Evolutionary conservation across 495 filamentous ascomycete genomes (phyloP).

Genomic region (Annulohypoxylon stygium): DNA sequence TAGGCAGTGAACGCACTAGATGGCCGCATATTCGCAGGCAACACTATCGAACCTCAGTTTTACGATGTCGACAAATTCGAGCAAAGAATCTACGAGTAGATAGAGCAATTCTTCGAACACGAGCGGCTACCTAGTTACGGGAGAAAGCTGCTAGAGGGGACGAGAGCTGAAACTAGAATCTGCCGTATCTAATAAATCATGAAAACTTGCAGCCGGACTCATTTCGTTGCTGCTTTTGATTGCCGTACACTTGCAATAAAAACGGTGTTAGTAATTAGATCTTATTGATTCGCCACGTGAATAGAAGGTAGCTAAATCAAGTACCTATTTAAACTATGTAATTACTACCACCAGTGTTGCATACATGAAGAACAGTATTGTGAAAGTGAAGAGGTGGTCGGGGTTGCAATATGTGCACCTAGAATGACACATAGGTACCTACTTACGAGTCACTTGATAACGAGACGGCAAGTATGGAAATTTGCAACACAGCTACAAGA

Average conservation of each 20-base stretch:
- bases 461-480: too few species aligned
- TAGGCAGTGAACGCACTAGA: slow-evolving; percentile 90
- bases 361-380: too few species aligned
- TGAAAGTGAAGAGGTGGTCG: too few species aligned
- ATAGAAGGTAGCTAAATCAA: too few species aligned
- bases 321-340: too few species aligned
- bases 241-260: neutral
- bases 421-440: too few species aligned
- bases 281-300: neutral
- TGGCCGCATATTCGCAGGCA: slow-evolving; percentile 87
- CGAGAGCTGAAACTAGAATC: neutral
- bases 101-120: neutral
- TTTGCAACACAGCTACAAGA: neutral
- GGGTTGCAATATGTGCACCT: too few species aligned
- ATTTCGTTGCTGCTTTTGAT: neutral
- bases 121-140: neutral
- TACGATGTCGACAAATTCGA: slow-evolving; percentile 87
- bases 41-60: slow-evolving; percentile 80
- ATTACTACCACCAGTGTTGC: too few species aligned
- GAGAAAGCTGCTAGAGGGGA: neutral
- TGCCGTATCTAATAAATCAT: neutral
- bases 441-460: too few species aligned
- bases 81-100: slow-evolving; percentile 70
- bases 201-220: neutral
- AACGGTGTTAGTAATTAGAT: neutral